Conservation (phyloP, 352 stramenopile species). For the Pythium biforme region DNA sequence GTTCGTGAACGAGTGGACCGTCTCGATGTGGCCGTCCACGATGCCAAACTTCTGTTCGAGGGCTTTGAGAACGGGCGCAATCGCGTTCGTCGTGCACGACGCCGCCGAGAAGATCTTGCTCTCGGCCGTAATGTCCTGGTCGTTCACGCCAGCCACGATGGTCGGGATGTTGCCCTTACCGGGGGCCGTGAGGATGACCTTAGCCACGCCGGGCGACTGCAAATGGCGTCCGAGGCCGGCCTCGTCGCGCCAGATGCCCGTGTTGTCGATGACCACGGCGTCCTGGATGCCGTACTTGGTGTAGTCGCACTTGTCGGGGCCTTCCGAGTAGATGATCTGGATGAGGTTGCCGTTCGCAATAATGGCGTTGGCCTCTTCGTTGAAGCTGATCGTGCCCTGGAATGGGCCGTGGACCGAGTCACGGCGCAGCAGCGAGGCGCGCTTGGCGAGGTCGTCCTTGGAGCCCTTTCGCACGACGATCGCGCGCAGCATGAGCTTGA, state of each 20-base stretch:
- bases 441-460: constrained; percentile 83
- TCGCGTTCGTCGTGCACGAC: constrained; percentile 86
- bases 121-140: constrained; percentile 51
- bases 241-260: constrained; percentile 76
- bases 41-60: constrained; percentile 86
- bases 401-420: constrained; percentile 88
- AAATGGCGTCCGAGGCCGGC: constrained; percentile 67
- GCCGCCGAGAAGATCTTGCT: constrained; percentile 76
- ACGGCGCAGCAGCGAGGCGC: constrained; percentile 75
- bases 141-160: constrained; percentile 82
- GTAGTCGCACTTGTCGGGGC: constrained; percentile 87
- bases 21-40: constrained; percentile 83
- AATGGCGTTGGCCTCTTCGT: constrained; percentile 84
- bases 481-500: constrained; percentile 86
- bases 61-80: constrained; percentile 70
- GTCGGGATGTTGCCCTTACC: constrained; percentile 73
- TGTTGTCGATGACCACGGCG: constrained; percentile 90
- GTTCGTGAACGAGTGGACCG: constrained; percentile 90
- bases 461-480: constrained; percentile 87
- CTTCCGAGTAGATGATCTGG: constrained; percentile 84
- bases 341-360: constrained; percentile 88
- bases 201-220: constrained; percentile 71
- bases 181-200: constrained; percentile 80
- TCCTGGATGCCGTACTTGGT: constrained; percentile 84
- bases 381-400: constrained; percentile 78